A percentile compares a stretch with the other conserved stretches of the same genome.
phyloP scores from a whole-genome alignment of 1,284 basidiomycete genomes.

The Microbotryum scabiosae region DNA sequence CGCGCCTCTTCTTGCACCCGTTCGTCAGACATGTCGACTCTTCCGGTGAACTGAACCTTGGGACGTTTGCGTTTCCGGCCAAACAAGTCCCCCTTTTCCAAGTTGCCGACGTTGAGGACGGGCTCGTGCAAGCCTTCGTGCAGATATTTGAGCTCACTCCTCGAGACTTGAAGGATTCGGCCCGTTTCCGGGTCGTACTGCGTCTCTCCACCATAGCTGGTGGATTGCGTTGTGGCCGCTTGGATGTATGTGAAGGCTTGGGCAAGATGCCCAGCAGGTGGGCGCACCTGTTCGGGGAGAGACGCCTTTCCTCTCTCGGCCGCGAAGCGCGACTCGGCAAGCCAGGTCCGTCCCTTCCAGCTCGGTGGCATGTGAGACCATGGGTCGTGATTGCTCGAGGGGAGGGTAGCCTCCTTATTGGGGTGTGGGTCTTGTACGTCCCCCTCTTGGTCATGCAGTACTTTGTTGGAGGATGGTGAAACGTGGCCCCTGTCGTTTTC shows the following conservation, averaged over 20 bases:
- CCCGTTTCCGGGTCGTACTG: constrained; percentile 12
- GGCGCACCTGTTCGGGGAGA: background rate
- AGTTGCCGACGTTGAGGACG: background rate
- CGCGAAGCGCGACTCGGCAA: constrained; percentile 10
- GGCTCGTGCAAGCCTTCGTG: constrained; percentile 4
- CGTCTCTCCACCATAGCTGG: background rate
- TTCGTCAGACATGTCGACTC: background rate
- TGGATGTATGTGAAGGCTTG: constrained; percentile 22
- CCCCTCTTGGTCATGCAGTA: no score
- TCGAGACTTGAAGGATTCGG: constrained; percentile 6
- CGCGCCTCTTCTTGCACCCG: background rate
- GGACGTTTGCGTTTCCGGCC: constrained; percentile 3
- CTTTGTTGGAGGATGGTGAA: no score
- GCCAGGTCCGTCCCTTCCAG: background rate
- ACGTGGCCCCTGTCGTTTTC: no score
- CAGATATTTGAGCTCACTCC: background rate
- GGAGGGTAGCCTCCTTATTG: constrained; percentile 3
- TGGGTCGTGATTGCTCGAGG: constrained; percentile 12
- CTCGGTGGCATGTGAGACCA: constrained; percentile 8
- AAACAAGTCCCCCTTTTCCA: background rate
- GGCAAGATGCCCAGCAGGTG: constrained; percentile 13
- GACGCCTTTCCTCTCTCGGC: constrained; percentile 4
- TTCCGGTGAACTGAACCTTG: constrained; percentile 10
- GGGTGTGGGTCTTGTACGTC: background rate
- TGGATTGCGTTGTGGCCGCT: background rate